Evolutionary conservation across 208 protist genomes (phyloP), one percentile per base, ranked within the genome.

Genomic region (Trypanosoma theileri): DNA sequence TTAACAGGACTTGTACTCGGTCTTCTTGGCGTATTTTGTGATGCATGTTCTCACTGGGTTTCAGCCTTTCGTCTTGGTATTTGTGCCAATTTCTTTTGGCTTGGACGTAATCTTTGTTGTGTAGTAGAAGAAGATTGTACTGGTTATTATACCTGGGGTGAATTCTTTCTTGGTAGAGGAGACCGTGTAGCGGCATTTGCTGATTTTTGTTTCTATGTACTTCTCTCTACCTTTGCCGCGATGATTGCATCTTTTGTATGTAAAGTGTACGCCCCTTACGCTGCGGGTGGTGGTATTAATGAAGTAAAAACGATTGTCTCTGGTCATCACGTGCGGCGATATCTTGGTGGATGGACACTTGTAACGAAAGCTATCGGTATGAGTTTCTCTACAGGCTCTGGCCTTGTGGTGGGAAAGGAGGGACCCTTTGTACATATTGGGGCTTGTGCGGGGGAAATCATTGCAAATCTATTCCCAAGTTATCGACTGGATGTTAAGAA

Each of bases 241-340:
- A 70, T 83, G 9, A 64, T 73, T 31, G 77, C 84, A 28, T 79
- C 79, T 31, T 85, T 81, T 60, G 68, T 86, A 35, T 90, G 84
- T 69, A 79, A 81, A 60, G 77, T 77, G 14, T 93, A 87, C 67
- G 73, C 85, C n/a, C 84, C 84, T 12, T 90, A 89, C 63, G 89
- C 86, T 19, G 73, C 86, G 12, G 91, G 91, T 48, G 88, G 84
- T 35, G 91, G 91, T 31, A 96, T 96, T 44, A 81, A 82, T 41
- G 88, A 96, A 78, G 85, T 96, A 44, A 96, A 96, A 76, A 93
- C 88, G 56, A 94, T 96, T 66, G 76, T 93, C 14, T 90, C 80
- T 1, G 86, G 86, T 52, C 73, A 88, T 65, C 79, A 86, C 61
- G 77, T 89, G 17, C 77, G 79, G 42, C 76, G 82, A 28, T 91